phyloP scores from a whole-genome alignment of 257 asterid species.

The Ilex aquifolium region DNA sequence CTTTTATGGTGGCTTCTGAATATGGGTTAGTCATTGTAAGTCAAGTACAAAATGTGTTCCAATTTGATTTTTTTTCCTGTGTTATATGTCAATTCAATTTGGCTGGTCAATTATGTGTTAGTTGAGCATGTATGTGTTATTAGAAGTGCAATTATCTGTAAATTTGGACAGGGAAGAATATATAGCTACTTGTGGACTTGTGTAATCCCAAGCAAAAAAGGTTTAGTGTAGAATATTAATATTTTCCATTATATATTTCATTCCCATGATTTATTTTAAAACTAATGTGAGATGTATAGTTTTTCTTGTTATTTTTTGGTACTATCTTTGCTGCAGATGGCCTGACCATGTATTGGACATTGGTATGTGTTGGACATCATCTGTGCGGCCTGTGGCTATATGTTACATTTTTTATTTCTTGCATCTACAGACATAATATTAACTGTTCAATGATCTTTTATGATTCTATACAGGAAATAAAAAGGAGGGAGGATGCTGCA shows the following conservation, averaged over 20 bases:
- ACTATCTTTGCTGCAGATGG: not conserved
- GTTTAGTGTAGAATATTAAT: no score
- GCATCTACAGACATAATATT: not conserved
- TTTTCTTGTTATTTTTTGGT: not conserved
- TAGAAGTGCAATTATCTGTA: no score
- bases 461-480: conserved; percentile 51
- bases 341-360: no score
- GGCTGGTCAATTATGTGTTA: not conserved
- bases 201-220: no score
- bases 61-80: not conserved
- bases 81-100: not conserved
- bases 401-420: no score
- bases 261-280: no score
- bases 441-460: not conserved
- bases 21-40: conserved; percentile 5
- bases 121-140: not conserved
- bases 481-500: conserved; percentile 77
- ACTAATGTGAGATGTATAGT: not conserved
- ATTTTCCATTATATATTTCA: no score
- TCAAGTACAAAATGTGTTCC: not conserved
- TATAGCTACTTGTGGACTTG: no score
- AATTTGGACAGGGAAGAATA: no score
- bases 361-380: not conserved
- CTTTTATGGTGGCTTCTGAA: conserved; percentile 4
- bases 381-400: not conserved